Evolutionary conservation across 2,329 filamentous ascomycete species (phyloP), one percentile per base, ranked within the genome.

Genomic region (Aspergillus versicolor): DNA sequence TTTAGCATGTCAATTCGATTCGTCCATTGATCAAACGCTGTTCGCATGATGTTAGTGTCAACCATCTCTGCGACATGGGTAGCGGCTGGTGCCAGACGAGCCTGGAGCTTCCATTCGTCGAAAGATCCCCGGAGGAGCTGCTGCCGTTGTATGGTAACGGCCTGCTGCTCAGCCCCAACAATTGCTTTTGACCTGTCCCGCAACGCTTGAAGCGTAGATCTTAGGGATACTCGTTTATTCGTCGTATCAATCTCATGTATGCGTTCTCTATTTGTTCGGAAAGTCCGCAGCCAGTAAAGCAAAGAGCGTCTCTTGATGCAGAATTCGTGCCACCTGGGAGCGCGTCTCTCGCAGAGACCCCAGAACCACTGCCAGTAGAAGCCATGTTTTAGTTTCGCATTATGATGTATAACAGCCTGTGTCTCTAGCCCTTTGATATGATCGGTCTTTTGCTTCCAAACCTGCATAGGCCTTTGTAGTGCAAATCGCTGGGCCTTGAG

Each of bases 381-480:
- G 17, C 57, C 65, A 55, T 69, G 67, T 46, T 64, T 67, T 22
- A 75, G 56, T 54, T 67, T 73, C 9, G 61, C 56, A 40, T 70
- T 59, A 48, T 73, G 67, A 7, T 66, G 42, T n/a, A 62, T 57
- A 43, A 68, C 57, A 15, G 75, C 76, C 51, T 68, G 63, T 2
- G 69, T 61, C 22, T 77, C 67, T 27, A 75, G 66, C 5, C 68
- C 67, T 4, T 67, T 71, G 5, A 78, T 61, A 43, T 69, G 65
- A 6, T 70, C 69, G 2, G 76, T 67, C 27, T 75, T 78, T 44
- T 73, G 71, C 42, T 76, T 79, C 80, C 84, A 88, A n/a, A 74
- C 65, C 5, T 68, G 67, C 48, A 88, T 77, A 51, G 84, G 86
- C 56, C 81, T 84, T 46, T 73, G 77, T 7, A 84, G 63, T 17